A percentile compares a stretch with the other conserved stretches of the same genome.
phyloP scores from a whole-genome alignment of 176 grass and related monocot genomes.

The Chloris gayana region DNA sequence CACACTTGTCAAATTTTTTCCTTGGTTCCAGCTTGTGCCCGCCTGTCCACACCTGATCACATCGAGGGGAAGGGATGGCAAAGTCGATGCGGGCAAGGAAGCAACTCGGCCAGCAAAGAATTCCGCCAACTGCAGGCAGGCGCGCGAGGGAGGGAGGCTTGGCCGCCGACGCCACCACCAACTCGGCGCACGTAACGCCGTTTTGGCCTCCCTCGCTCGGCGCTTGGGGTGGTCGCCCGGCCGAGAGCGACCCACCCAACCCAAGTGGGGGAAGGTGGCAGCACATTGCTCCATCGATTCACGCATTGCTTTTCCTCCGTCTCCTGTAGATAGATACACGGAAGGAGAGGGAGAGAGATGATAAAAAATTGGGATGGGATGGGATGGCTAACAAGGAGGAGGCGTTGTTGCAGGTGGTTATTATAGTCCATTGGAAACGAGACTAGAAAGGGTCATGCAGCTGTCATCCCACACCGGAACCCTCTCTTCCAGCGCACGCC shows the following conservation, averaged over 20 bases:
- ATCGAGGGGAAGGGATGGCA: background rate
- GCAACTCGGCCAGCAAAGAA: constrained; percentile 27
- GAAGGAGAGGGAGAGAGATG: no score
- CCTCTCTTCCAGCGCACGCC: constrained; percentile 49
- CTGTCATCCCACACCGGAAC: constrained; percentile 68
- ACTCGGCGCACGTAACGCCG: background rate
- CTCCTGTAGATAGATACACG: background rate
- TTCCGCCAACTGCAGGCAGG: constrained; percentile 11
- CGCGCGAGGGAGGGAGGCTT: background rate
- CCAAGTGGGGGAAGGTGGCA: constrained; percentile 18
- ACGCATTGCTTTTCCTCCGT: background rate
- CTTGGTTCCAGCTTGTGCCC: constrained; percentile 5
- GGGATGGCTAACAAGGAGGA: constrained; percentile 34
- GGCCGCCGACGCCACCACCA: constrained; percentile 26
- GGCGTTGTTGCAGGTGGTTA: constrained; percentile 6
- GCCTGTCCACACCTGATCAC: constrained; percentile 31
- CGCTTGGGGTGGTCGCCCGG: constrained; percentile 29
- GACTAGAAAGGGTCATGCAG: constrained; percentile 60
- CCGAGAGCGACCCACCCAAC: constrained; percentile 31
- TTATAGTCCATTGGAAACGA: constrained; percentile 31
- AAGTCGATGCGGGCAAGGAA: constrained; percentile 38
- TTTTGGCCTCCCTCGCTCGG: background rate
- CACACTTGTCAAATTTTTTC: background rate
- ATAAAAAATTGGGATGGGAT: constrained; percentile 10
- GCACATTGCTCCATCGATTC: constrained; percentile 14